Percentiles rank a stretch among this genome's conserved stretches.
phyloP scores from a whole-genome alignment of 2,329 filamentous ascomycete species.

The Colletotrichum aenigma region DNA sequence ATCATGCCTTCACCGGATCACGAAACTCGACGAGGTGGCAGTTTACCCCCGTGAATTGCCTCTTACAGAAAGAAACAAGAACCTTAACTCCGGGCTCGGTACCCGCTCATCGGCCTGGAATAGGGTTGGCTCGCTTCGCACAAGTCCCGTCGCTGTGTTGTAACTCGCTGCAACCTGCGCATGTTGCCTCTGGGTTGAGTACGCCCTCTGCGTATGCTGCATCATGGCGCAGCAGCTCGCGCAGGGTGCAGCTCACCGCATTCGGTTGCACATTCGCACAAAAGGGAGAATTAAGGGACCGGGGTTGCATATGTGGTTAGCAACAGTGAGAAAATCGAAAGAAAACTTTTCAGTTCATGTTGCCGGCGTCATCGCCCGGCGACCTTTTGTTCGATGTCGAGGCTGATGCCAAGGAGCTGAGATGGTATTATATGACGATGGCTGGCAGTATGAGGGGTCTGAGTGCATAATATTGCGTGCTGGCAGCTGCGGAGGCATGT shows the following conservation, averaged over 20 bases:
- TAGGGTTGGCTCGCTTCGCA: background rate
- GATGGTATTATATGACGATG: background rate
- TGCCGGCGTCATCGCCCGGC: background rate
- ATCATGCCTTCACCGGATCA: background rate
- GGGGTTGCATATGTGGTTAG: background rate
- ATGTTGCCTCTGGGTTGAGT: background rate
- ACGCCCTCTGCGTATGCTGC: background rate
- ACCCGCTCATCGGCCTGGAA: background rate
- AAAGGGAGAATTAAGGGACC: background rate
- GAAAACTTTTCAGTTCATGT: background rate
- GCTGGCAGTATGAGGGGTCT: background rate
- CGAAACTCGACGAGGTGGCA: background rate
- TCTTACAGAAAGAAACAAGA: background rate
- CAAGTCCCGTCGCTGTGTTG: background rate
- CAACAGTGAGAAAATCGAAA: background rate
- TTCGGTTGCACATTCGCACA: background rate
- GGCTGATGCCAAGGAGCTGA: constrained; percentile 2
- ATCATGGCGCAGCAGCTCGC: background rate
- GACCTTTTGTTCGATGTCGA: background rate
- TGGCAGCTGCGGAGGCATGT: background rate
- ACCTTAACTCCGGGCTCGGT: background rate
- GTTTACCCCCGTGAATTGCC: background rate
- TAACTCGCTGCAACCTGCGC: background rate
- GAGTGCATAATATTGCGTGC: background rate
- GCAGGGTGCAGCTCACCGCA: background rate